These are phyloP conservation scores for Paramecium primaurelia DNA, from an alignment of 73 alveolate genomes.

Conservation along the genomic window DNA sequence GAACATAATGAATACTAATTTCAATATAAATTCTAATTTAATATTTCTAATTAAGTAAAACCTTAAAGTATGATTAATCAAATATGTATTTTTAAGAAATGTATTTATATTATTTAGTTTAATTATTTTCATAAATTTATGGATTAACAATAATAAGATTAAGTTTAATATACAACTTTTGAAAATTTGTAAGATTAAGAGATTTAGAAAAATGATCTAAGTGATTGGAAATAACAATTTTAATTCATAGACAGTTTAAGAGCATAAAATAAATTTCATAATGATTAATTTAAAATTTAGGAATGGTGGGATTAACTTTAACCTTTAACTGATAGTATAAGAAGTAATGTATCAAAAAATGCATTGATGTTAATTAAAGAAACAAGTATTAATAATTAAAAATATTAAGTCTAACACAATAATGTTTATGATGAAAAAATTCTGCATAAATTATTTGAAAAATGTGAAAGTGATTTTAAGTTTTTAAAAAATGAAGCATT, in stretches of 20 bases:
- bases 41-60: neutral
- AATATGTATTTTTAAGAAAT: neutral
- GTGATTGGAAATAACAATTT: conserved; percentile 11
- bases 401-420: neutral
- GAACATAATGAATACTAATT: neutral
- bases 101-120: neutral
- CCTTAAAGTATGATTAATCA: neutral
- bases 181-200: neutral
- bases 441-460: neutral
- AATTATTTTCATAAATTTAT: neutral
- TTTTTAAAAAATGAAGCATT: conserved; percentile 25
- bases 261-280: conserved; percentile 1
- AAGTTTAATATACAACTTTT: neutral
- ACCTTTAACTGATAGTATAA: neutral
- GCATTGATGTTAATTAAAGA: neutral
- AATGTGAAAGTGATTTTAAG: conserved; percentile 45
- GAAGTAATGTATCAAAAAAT: conserved; percentile 29
- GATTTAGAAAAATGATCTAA: neutral
- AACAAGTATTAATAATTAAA: neutral
- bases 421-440: neutral
- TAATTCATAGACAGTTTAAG: neutral
- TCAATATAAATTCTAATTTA: neutral
- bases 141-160: neutral
- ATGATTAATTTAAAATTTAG: neutral
- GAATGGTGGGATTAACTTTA: neutral